These are phyloP conservation scores for Blastobotrys petasosporus DNA, from an alignment of 1,139 yeast species.

Conservation along the genomic window DNA sequence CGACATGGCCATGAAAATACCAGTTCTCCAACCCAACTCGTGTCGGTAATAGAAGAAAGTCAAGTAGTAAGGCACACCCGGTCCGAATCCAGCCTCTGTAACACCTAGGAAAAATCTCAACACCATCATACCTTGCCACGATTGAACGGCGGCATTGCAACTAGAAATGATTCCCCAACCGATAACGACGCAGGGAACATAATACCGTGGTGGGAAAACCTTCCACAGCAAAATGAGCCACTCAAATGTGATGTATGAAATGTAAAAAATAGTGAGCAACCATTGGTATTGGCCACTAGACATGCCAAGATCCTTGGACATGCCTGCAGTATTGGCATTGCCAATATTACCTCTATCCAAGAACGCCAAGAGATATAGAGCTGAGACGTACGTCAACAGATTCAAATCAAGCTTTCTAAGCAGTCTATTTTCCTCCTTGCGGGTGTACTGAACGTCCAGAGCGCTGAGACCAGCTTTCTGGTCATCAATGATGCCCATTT, in stretches of 20 bases:
- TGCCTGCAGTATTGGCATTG: conserved; percentile 55
- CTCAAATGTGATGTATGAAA: conserved; percentile 30
- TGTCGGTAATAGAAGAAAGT: conserved; percentile 29
- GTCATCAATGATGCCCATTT: background rate
- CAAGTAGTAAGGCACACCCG: conserved; percentile 31
- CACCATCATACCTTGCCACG: conserved; percentile 24
- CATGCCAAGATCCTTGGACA: conserved; percentile 45
- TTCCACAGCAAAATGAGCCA: conserved; percentile 22
- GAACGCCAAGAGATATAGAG: conserved; percentile 48
- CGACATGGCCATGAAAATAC: conserved; percentile 45
- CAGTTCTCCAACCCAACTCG: conserved; percentile 43
- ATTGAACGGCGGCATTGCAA: conserved; percentile 22
- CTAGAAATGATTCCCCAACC: conserved; percentile 28
- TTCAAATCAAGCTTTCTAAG: conserved; percentile 18
- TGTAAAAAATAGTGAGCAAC: conserved; percentile 26
- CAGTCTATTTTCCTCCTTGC: conserved; percentile 16
- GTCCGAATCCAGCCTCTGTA: conserved; percentile 30
- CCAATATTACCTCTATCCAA: conserved; percentile 60
- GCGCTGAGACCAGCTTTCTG: conserved; percentile 6
- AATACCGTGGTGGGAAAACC: conserved; percentile 22
- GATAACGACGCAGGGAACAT: conserved; percentile 25
- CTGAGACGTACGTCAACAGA: conserved; percentile 32
- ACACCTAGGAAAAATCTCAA: conserved; percentile 27
- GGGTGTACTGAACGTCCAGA: conserved; percentile 11
- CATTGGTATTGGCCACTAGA: conserved; percentile 38